A percentile compares a stretch with the other conserved stretches of the same genome.
Evolutionary conservation across 768 basidiomycete genomes (phyloP).

Genomic region (Hygrocybe coccinea): DNA sequence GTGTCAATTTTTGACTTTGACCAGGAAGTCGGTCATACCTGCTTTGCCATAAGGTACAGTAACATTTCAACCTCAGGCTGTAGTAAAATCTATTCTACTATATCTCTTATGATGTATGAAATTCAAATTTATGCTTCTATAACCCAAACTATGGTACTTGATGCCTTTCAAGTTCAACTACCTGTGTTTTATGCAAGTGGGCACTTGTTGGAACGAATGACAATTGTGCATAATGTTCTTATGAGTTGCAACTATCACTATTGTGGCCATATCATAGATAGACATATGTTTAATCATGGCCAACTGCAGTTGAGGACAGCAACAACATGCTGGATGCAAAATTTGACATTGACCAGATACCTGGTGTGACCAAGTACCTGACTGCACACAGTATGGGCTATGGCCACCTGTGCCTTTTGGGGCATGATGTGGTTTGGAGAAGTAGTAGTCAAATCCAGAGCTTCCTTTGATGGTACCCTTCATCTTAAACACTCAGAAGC

Average conservation of each 20-base stretch:
- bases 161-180: too few species aligned
- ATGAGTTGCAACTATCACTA: neutral
- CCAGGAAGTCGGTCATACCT: neutral
- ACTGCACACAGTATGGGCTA: slow-evolving; percentile 26
- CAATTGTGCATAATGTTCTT: neutral
- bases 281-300: neutral
- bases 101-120: neutral
- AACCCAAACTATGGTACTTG: neutral
- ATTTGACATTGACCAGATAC: neutral
- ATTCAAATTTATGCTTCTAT: neutral
- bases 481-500: slow-evolving; percentile 25
- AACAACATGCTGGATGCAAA: neutral
- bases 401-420: slow-evolving; percentile 35
- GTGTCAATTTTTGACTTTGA: neutral
- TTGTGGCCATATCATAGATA: neutral
- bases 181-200: too few species aligned
- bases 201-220: too few species aligned
- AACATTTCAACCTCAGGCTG: neutral
- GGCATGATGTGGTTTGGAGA: slow-evolving; percentile 39
- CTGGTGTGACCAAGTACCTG: neutral
- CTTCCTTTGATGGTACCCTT: slow-evolving; percentile 14
- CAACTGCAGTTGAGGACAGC: neutral
- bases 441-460: slow-evolving; percentile 22
- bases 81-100: neutral
- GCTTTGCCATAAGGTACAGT: neutral